Base-by-base conservation (phyloP, 2,329 filamentous ascomycete genomes). In the Aspergillus cejpii region DNA sequence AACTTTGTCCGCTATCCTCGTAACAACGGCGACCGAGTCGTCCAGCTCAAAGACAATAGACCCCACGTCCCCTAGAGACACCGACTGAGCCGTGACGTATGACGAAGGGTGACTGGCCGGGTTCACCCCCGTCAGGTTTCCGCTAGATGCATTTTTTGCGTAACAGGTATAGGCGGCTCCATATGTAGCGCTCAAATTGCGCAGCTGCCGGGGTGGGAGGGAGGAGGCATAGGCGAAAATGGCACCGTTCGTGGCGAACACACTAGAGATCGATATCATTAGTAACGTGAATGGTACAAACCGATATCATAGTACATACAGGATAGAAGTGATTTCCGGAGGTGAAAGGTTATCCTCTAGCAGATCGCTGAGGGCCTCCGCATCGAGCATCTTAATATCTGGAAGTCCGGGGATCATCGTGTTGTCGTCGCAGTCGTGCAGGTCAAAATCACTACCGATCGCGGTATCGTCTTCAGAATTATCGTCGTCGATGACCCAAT, bases 11-110 rank as follows among this genome's bases (percentile, higher is more conserved):
- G 66, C 67, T 40, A 70, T 64, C 15, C 58, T 60, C 23, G 68
- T 70, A 17, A 70, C 65, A 6, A 70, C 64, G 2, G 67, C 66
- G 17, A 69, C 66, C 5, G 60, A 58, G 40, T 67, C 62, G 28
- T 69, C 65, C 3, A 67, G 61, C 44, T 70, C 67, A 29, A 70
- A 70, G 36, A 69, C 64, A 34, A 70, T 70, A 3, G 67, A 69
- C 14, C 68, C 67, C n/a, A 70, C 67, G 40, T 69, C 64, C 12
- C 67, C 67, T 11, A 70, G 53, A 2, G 68, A 65, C 43, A 68
- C 55, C 7, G 67, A 70, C 6, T 66, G 64, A 3, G 67, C 61
- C 8, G 67, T 69, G 36, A 70, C 60, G 45, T 67, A 70, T 38
- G 67, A 69, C 4, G 67, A 70, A 2, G 68, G 68, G 40, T 70